Base-by-base conservation (phyloP, 306 rosid genomes). In the Prunus salicina region DNA sequence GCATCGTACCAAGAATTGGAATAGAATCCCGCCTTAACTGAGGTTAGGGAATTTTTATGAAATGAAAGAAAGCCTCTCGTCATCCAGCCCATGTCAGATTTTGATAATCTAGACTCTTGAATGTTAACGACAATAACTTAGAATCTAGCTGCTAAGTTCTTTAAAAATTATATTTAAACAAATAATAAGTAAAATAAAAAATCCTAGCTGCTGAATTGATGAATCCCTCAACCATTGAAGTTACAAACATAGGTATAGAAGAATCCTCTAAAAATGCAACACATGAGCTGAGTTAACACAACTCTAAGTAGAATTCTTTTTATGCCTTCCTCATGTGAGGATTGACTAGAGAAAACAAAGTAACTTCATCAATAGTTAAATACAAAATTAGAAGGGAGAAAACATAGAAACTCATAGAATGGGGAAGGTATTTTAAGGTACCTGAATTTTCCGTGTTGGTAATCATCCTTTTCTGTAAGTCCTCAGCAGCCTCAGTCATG, bases 401-500 rank as follows among this genome's bases (percentile, higher is more conserved):
- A 12, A 12, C 18, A 24, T 10, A 20, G 2, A 49, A 25, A 76
- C n/a, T 45, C 22, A 22, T 14, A 50, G 12, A 53, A 67, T 5
- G 61, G 64, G 19, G 25, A 24, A 73, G 52, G 79, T 66, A 76
- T 75, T 56, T 83, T 27, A 47, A 73, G 57, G 70, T 80, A 84
- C 92, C 93, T 10, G 78, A 82, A 72, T 72, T 71, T 22, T 76
- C 83, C 70, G 82, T 71, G 62, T 71, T 64, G 80, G 78, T 53
- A 79, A 84, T 73, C 89, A 86, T 83, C 85, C 82, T 81, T 13
- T 55, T 85, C 77, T 86, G 88, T 75, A 91, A 66, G 46, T 83
- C 83, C 62, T 81, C 76, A 73, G 89, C 98, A 80, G 87, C 96
- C 56, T 87, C 91, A 14, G 81, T 84, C 93, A 91, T 90, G 82